Evolutionary conservation across 139 green algal genomes (phyloP).

Genomic region (Coelastrella sp.): DNA sequence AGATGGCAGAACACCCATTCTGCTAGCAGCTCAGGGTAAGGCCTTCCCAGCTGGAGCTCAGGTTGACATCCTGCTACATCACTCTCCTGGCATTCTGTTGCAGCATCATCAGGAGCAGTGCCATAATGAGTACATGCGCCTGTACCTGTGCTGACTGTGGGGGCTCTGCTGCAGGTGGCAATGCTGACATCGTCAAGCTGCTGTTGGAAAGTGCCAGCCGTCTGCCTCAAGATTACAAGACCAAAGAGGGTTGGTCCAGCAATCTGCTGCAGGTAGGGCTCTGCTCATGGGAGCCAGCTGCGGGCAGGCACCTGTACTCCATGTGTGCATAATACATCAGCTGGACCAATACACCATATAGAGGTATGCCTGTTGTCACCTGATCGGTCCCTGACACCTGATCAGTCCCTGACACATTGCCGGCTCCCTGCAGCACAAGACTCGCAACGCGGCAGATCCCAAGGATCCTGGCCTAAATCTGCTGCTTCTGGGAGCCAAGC

Average conservation of each 20-base stretch:
- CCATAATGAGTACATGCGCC: not conserved
- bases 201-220: constrained; percentile 11
- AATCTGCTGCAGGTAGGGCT: constrained; percentile 13
- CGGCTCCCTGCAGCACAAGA: constrained; percentile 9
- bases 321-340: too few relatives aligned
- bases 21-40: constrained; percentile 5
- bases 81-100: too few relatives aligned
- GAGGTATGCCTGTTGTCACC: too few relatives aligned
- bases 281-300: not conserved
- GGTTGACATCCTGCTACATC: not conserved
- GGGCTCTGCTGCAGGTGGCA: not conserved
- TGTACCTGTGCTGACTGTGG: not conserved
- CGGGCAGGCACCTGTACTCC: not conserved
- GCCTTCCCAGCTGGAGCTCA: not conserved
- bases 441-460: not conserved
- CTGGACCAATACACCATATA: too few relatives aligned
- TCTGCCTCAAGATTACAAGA: constrained; percentile 20
- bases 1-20: constrained; percentile 13
- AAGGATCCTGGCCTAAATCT: not conserved
- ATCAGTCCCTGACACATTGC: too few relatives aligned
- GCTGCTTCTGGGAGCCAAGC: constrained; percentile 11
- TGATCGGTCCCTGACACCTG: too few relatives aligned
- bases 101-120: too few relatives aligned
- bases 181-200: constrained; percentile 7
- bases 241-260: constrained; percentile 6